These are phyloP conservation scores for Psophocarpus tetragonolobus DNA, from an alignment of 306 rosid species.

Conservation along the genomic window DNA sequence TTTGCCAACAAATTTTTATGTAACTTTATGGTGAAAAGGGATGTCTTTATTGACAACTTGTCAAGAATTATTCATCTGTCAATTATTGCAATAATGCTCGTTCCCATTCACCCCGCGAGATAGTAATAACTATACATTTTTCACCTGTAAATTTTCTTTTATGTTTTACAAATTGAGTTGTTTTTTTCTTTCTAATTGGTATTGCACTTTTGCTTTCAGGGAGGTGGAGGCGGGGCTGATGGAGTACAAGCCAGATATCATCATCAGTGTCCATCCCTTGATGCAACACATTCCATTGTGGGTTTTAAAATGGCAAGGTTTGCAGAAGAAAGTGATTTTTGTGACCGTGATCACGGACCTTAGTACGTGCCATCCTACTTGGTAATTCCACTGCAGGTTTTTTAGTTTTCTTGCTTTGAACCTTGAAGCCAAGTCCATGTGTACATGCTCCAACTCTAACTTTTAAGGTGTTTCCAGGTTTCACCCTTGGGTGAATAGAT, in stretches of 20 bases:
- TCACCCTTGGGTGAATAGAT: constrained; percentile 92
- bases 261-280: constrained; percentile 95
- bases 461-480: constrained; percentile 60
- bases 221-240: constrained; percentile 96
- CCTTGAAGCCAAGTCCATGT: neutral
- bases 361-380: constrained; percentile 88
- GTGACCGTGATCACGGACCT: constrained; percentile 93
- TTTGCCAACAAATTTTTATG: constrained; percentile 5
- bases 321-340: constrained; percentile 87
- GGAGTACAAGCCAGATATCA: constrained; percentile 94
- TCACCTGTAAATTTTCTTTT: neutral
- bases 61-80: constrained; percentile 19
- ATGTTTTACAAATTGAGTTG: neutral
- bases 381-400: constrained; percentile 49
- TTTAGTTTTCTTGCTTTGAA: constrained; percentile 6
- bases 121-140: constrained; percentile 8
- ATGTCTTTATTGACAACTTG: constrained; percentile 39
- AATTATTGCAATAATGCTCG: neutral
- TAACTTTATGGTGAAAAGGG: neutral
- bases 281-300: constrained; percentile 99
- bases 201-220: constrained; percentile 48
- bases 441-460: constrained; percentile 18
- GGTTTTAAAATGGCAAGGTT: constrained; percentile 99
- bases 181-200: constrained; percentile 34
- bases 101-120: constrained; percentile 18